Evolutionary conservation across 2,329 filamentous ascomycete genomes (phyloP).

Genomic region (Xenoacremonium recifei): DNA sequence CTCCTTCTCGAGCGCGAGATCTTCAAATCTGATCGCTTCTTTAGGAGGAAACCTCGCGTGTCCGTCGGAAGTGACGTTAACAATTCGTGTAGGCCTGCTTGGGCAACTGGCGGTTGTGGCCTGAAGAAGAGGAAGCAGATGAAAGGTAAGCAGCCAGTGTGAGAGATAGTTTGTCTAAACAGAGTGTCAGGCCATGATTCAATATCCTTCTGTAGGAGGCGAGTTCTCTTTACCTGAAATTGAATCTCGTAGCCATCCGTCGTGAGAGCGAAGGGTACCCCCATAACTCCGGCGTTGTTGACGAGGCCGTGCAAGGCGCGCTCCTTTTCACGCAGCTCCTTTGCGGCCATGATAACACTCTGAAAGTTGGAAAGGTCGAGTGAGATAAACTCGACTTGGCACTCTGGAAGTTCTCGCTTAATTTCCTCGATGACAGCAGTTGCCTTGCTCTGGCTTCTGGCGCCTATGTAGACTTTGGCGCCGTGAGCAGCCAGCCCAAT

Average conservation of each 20-base stretch:
- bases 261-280: conserved; percentile 22
- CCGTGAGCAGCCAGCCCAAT: conserved; percentile 34
- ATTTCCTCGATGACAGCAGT: conserved; percentile 30
- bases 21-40: conserved; percentile 17
- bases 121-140: conserved; percentile 36
- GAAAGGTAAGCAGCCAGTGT: conserved; percentile 40
- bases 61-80: conserved; percentile 21
- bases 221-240: conserved; percentile 37
- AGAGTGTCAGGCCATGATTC: no score
- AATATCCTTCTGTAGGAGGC: no score
- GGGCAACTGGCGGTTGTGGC: conserved; percentile 23
- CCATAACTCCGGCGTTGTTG: conserved; percentile 43
- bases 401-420: conserved; percentile 28
- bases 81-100: conserved; percentile 14
- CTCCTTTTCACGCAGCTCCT: conserved; percentile 27
- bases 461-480: conserved; percentile 40
- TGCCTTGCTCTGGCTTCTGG: conserved; percentile 35
- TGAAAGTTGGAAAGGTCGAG: conserved; percentile 35
- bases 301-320: conserved; percentile 34
- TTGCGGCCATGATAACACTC: conserved; percentile 35
- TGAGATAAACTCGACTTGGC: conserved; percentile 31
- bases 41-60: conserved; percentile 14
- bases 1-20: conserved; percentile 9
- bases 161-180: conserved; percentile 40
- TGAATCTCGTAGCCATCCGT: conserved; percentile 35